These are phyloP conservation scores for Medicago lupulina DNA, from an alignment of 306 rosid species.

Conservation along the genomic window DNA sequence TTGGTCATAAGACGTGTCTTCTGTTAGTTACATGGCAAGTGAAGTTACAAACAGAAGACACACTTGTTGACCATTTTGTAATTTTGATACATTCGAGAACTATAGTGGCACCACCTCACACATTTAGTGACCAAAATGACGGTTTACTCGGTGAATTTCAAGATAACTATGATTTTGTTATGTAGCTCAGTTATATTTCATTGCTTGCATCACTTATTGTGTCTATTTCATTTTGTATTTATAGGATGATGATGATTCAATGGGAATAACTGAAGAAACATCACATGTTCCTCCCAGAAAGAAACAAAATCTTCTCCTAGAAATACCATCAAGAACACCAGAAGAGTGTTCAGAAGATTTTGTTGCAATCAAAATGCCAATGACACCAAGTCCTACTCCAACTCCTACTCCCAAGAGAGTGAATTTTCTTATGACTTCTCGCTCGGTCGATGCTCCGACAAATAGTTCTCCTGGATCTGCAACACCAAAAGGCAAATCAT, in stretches of 20 bases:
- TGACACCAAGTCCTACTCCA: conserved; percentile 81
- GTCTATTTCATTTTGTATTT: conserved; percentile 26
- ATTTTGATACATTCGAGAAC: no score
- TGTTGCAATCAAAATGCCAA: conserved; percentile 73
- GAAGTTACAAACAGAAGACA: no score
- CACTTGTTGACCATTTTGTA: no score
- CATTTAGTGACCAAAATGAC: no score
- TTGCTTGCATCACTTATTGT: conserved; percentile 15
- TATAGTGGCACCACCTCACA: no score
- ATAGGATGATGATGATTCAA: conserved; percentile 69
- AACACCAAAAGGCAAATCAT: conserved; percentile 68
- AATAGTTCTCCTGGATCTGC: conserved; percentile 73
- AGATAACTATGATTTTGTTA: not conserved
- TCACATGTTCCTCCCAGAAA: conserved; percentile 70
- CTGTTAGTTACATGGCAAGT: no score
- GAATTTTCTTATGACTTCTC: conserved; percentile 69
- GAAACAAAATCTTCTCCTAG: conserved; percentile 71
- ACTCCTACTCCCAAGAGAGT: conserved; percentile 93
- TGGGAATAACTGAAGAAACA: conserved; percentile 65
- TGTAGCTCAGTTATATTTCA: conserved; percentile 9
- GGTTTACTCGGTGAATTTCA: no score
- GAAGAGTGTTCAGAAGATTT: conserved; percentile 62
- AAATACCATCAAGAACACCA: conserved; percentile 78
- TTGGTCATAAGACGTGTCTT: no score
- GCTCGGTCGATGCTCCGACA: conserved; percentile 53